Conservation (phyloP, 495 filamentous ascomycete genomes). For the Hypoxylon fuscum region DNA sequence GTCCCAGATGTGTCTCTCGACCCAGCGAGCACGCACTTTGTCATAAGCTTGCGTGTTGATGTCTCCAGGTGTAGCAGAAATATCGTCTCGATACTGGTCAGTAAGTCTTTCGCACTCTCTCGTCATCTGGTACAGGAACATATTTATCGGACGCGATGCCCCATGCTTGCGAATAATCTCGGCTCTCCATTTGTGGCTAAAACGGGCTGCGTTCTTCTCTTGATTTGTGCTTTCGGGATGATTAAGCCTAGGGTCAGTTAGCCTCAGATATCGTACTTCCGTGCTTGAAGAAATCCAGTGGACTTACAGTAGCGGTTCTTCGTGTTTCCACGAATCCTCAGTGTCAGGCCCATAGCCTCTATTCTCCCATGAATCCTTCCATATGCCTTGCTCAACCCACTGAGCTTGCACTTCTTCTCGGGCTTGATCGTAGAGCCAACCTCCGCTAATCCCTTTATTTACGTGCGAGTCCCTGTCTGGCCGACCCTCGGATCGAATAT, state of each 20-base stretch:
- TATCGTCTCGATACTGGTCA: neutral
- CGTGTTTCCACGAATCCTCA: constrained; percentile 22
- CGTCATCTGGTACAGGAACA: constrained; percentile 44
- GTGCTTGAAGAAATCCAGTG: no score
- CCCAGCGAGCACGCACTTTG: constrained; percentile 39
- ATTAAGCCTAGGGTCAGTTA: no score
- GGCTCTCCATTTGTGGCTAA: constrained; percentile 7
- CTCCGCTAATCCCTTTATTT: neutral
- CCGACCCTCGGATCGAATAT: neutral
- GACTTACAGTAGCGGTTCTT: constrained; percentile 1
- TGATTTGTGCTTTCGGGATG: neutral
- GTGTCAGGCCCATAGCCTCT: neutral
- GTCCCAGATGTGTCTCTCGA: constrained; percentile 40
- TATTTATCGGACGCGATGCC: constrained; percentile 43
- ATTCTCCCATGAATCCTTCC: constrained; percentile 32
- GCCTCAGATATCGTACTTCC: neutral
- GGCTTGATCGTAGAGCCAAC: constrained; percentile 8
- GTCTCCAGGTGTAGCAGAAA: neutral
- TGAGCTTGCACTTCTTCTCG: constrained; percentile 21
- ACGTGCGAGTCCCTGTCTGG: constrained; percentile 1
- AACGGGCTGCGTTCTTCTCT: neutral
- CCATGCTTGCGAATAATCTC: constrained; percentile 23
- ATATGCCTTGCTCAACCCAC: constrained; percentile 46
- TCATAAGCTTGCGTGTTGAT: constrained; percentile 33
- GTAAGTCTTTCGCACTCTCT: constrained; percentile 37